Evolutionary conservation across 169 alveolate species (phyloP).

Genomic region (Plasmodium inui): DNA sequence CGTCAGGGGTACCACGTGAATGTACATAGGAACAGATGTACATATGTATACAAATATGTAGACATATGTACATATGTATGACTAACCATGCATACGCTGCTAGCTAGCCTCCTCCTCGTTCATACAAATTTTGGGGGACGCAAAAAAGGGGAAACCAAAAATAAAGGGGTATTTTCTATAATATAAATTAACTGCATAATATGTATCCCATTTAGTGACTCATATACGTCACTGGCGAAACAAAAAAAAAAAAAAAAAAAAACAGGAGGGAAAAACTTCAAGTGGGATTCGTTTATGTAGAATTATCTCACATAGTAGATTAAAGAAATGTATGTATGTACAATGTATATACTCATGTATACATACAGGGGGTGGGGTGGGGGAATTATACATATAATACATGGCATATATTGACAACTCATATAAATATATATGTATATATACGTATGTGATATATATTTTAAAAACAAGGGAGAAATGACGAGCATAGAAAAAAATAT

Average conservation of each 20-base stretch:
- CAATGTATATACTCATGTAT: neutral
- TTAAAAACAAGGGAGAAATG: neutral
- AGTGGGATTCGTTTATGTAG: neutral
- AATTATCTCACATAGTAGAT: neutral
- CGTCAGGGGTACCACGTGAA: neutral
- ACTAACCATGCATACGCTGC: neutral
- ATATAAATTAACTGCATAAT: neutral
- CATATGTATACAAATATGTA: slow-evolving; percentile 12
- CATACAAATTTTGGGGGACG: neutral
- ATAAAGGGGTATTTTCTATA: neutral
- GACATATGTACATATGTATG: neutral
- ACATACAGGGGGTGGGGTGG: neutral
- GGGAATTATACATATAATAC: neutral
- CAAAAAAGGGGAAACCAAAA: neutral
- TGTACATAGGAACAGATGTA: neutral
- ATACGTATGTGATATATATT: neutral
- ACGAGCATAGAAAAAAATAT: neutral
- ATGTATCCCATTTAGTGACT: neutral
- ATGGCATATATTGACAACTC: neutral
- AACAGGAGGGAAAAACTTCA: neutral
- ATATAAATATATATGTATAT: too few relatives aligned
- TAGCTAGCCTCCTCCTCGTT: neutral
- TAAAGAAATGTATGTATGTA: neutral
- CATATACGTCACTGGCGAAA: neutral
- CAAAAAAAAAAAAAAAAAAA: neutral